These are phyloP conservation scores for Venturia aucupariae DNA, from an alignment of 2,329 filamentous ascomycete genomes.

Conservation along the genomic window DNA sequence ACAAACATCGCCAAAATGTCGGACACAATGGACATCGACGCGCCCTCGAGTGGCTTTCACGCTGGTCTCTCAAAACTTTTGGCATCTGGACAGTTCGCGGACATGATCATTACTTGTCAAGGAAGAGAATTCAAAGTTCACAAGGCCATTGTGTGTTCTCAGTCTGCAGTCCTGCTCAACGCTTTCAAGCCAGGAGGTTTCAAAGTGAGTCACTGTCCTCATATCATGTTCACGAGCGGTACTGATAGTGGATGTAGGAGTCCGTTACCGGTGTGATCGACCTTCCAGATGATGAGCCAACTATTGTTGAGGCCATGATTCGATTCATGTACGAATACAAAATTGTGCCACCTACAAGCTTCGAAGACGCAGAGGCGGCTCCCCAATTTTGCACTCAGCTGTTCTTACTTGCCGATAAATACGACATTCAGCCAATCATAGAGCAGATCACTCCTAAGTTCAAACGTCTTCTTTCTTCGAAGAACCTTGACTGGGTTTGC, in stretches of 20 bases:
- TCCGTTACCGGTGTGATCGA: not conserved
- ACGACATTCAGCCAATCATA: not conserved
- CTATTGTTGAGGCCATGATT: not conserved
- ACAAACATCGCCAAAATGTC: no score
- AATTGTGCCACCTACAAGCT: no score
- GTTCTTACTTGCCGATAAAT: not conserved
- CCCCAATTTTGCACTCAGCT: not conserved
- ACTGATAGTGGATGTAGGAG: not conserved
- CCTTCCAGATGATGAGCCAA: not conserved
- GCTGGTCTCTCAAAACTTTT: no score
- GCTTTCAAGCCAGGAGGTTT: not conserved
- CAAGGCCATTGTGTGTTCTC: not conserved
- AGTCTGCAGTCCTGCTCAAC: not conserved
- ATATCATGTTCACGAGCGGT: no score
- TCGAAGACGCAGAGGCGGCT: not conserved
- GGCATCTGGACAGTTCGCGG: no score
- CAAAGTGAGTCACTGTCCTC: not conserved
- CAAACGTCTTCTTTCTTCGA: no score
- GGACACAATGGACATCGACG: no score
- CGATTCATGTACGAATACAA: not conserved
- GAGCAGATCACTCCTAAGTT: no score
- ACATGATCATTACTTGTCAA: no score
- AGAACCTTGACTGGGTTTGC: no score
- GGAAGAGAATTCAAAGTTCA: not conserved
- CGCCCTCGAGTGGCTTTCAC: no score